Base-by-base conservation (phyloP, 495 filamentous ascomycete species). In the Letharia columbiana region DNA sequence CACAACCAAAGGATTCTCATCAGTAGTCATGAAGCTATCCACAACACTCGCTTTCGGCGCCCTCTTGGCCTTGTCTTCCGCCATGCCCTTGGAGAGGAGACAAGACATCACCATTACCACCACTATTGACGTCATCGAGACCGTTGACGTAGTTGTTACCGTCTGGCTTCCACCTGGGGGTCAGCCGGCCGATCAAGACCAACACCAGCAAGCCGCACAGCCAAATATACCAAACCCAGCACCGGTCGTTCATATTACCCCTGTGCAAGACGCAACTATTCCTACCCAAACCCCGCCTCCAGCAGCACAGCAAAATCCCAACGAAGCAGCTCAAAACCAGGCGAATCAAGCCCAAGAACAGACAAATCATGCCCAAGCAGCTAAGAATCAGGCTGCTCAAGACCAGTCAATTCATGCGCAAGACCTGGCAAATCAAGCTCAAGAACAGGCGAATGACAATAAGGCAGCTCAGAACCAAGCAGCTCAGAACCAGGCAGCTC, bases 51-150 rank as follows among this genome's bases (percentile, higher is more conserved):
- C 71, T 12, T 42, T 73, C 54, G 67, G 69, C 66, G 66, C 69
- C 50, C 62, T 64, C 28, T 66, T 75, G 47, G 52, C 73, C 47
- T 13, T 76, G 33, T 71, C 69, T 63, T 70, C 70, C 20, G 75
- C 77, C n/a, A 71, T 72, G 50, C 77, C 76, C 20, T 42, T 78
- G 42, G 69, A 66, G 31, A 66, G 67, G 39, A 61, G 64, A 66
- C n/a, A 61, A 33, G 75, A 77, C 62, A 73, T 68, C 62, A 71
- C 73, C n/a, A 77, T 71, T 13, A 64, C 71, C 52, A 68, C 71
- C 28, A 80, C 78, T 23, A 67, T 78, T n/a, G 61, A 72, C 20
- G 70, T 74, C 54, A 75, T 72, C n/a, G 73, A 57, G 28, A 80
- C 78, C 35, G 71, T 78, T n/a, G 61, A 72, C 17, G 66, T 74